Evolutionary conservation across 2,329 filamentous ascomycete genomes (phyloP).

Genomic region (Fulvia fulva): DNA sequence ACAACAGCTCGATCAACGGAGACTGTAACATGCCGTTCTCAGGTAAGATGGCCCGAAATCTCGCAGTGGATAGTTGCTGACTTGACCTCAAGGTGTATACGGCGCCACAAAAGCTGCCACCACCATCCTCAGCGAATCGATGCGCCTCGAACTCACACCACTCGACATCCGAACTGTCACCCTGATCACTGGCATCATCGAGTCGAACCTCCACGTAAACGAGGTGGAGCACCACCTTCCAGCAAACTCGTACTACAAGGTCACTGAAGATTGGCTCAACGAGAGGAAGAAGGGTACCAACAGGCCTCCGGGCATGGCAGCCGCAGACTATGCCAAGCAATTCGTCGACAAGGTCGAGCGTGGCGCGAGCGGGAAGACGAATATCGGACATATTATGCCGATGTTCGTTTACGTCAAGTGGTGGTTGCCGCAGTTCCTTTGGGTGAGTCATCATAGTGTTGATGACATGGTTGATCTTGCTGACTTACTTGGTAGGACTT

Average conservation of each 20-base stretch:
- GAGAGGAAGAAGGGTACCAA: slow-evolving; percentile 14
- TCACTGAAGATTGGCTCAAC: slow-evolving; percentile 8
- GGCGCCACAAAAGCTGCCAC: slow-evolving; percentile 25
- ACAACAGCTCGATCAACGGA: slow-evolving; percentile 16
- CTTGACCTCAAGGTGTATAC: slow-evolving; percentile 19
- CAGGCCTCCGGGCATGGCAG: slow-evolving; percentile 14
- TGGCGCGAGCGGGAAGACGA: slow-evolving; percentile 12
- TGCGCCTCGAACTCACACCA: slow-evolving; percentile 25
- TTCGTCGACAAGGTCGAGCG: slow-evolving; percentile 12
- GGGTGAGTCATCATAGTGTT: slow-evolving; percentile 7
- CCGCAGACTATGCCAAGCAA: slow-evolving; percentile 12
- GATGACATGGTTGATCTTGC: neutral
- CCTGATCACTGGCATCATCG: slow-evolving; percentile 20
- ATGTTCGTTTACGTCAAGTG: slow-evolving; percentile 15
- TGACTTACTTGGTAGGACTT: neutral
- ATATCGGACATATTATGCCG: slow-evolving; percentile 12
- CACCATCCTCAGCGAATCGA: slow-evolving; percentile 21
- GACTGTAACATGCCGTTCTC: slow-evolving; percentile 14
- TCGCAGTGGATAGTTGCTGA: neutral
- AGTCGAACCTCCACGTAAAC: slow-evolving; percentile 18
- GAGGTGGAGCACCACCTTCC: slow-evolving; percentile 10
- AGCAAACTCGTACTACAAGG: slow-evolving; percentile 6
- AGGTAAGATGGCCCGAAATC: neutral
- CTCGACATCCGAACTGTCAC: slow-evolving; percentile 27
- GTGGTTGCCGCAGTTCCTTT: slow-evolving; percentile 17